These are phyloP conservation scores for Rhodotorula graminis DNA, from an alignment of 768 basidiomycete species.

Conservation along the genomic window DNA sequence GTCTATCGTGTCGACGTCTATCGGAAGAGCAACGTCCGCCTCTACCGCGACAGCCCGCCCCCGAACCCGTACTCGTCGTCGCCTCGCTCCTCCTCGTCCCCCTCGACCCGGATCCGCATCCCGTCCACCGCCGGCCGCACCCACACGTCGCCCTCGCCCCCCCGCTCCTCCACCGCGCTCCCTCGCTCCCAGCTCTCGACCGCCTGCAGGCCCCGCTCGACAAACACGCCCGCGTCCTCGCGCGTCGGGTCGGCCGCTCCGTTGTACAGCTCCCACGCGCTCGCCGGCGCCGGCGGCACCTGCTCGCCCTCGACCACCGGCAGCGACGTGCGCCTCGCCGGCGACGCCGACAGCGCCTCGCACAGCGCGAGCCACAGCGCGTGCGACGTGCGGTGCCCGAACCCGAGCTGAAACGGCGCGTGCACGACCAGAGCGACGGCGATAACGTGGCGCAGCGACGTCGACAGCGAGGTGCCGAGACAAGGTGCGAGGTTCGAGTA, in stretches of 20 bases:
- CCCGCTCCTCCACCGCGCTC: constrained; percentile 1
- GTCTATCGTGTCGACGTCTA: too few relatives aligned
- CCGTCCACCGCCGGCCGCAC: constrained; percentile 34
- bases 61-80: neutral
- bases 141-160: constrained; percentile 18
- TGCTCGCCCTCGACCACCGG: neutral
- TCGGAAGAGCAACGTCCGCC: neutral
- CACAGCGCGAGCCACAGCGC: constrained; percentile 16
- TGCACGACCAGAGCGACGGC: too few relatives aligned
- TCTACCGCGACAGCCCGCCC: neutral
- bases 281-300: neutral
- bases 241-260: neutral
- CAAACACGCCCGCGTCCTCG: constrained; percentile 20
- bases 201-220: neutral
- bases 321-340: neutral
- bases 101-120: constrained; percentile 17
- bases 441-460: too few relatives aligned
- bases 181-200: constrained; percentile 23
- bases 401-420: constrained; percentile 25
- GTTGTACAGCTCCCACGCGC: constrained; percentile 10
- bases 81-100: neutral
- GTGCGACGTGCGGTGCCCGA: constrained; percentile 38
- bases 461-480: neutral
- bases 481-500: neutral
- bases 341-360: constrained; percentile 9